Evolutionary conservation across 176 grass and related monocot genomes (phyloP), one percentile per base, ranked within the genome.

Genomic region (Lolium multiflorum): DNA sequence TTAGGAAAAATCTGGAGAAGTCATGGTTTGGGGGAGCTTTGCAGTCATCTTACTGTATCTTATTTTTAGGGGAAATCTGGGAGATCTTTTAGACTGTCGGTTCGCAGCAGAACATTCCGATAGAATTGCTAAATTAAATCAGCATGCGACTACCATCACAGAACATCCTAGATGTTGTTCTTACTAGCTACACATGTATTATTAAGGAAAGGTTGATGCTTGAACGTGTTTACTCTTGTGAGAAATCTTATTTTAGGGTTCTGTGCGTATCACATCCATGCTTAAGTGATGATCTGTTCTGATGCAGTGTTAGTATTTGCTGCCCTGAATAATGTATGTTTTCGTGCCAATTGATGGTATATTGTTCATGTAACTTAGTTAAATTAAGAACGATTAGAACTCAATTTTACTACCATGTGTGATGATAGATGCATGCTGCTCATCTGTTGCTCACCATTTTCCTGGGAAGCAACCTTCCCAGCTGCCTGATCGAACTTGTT

Each of bases 121-220:
- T 78, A 6, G 18, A 58, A 78, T 58, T 38, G 31, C 18, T 58
- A 7, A 20, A 21, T 41, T 58, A 18, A 58, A 57, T 50, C 26
- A 7, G 51, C 50, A 57, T 57, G 17, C 35, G 7, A 21, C 3
- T 0, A 37, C 17, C 18, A 21, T 78, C 17, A 39, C 10, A 13
- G 52, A 58, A 14, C 54, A 78, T 38, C 31, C 6, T 78, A 10
- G n/a, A 14, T 78, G 75, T 2, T 7, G 18, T 38, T 28, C 39
- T 77, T 77, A 57, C 26, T 77, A 72, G 5, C 51, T 57, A 21
- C 50, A 77, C 12, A 38, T 77, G 54, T 21, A 74, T 74, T 18
- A 11, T 55, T 20, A 38, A 9, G 17, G 18, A 77, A 76, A 54
- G 16, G 16, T 20, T 12, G 74, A 54, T 35, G 48, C 25, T 20